A percentile compares a stretch with the other conserved stretches of the same genome.
Evolutionary conservation across 176 grass and related monocot genomes (phyloP).

Genomic region (Oryza nivara): DNA sequence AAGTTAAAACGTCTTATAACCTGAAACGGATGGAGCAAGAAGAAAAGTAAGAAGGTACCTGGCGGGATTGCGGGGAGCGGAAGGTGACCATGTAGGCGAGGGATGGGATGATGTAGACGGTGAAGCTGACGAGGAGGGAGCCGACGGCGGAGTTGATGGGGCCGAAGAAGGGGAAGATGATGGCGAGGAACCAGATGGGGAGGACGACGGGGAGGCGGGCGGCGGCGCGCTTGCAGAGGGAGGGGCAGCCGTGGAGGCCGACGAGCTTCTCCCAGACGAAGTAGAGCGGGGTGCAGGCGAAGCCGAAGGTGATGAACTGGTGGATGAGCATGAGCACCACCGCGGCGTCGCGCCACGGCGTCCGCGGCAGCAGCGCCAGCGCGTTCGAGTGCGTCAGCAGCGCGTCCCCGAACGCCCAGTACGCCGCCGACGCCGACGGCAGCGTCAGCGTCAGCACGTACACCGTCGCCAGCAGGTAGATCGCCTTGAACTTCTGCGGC

Average conservation of each 20-base stretch:
- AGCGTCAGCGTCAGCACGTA: slow-evolving; percentile 94
- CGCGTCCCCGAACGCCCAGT: slow-evolving; percentile 96
- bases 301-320: slow-evolving; percentile 99
- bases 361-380: slow-evolving; percentile 72
- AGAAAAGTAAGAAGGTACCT: slow-evolving; percentile 43
- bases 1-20: no score
- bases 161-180: slow-evolving; percentile 97
- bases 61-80: slow-evolving; percentile 66
- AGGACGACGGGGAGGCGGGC: slow-evolving; percentile 87
- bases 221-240: slow-evolving; percentile 87
- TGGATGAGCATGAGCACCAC: slow-evolving; percentile 96
- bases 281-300: slow-evolving; percentile 97
- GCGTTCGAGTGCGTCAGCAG: slow-evolving; percentile 90
- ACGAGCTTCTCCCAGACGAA: slow-evolving; percentile 98
- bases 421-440: slow-evolving; percentile 83
- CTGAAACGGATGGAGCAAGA: no score
- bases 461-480: slow-evolving; percentile 91
- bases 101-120: slow-evolving; percentile 94
- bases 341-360: slow-evolving; percentile 68
- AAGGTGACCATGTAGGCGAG: slow-evolving; percentile 91
- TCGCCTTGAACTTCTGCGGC: slow-evolving; percentile 96
- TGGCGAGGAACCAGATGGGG: slow-evolving; percentile 98
- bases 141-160: slow-evolving; percentile 98
- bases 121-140: slow-evolving; percentile 90
- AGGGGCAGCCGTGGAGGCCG: slow-evolving; percentile 90